phyloP scores from a whole-genome alignment of 352 stramenopile species.

The Pythium sp. region DNA sequence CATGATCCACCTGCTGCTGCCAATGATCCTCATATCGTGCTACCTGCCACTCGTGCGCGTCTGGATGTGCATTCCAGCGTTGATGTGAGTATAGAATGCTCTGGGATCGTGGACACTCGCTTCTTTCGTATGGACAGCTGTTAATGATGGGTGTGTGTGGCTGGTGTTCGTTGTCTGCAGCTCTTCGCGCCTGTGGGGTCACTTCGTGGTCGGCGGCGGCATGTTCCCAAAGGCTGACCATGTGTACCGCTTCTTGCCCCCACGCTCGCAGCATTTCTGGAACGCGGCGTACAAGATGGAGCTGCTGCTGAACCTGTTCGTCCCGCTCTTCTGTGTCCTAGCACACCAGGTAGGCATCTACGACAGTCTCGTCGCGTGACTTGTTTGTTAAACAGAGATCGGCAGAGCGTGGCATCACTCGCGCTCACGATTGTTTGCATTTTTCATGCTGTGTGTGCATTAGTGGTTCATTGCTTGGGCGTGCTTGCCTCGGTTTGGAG shows the following conservation, averaged over 20 bases:
- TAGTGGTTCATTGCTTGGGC: not conserved
- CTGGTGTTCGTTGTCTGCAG: slow-evolving; percentile 21
- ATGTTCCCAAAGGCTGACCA: slow-evolving; percentile 74
- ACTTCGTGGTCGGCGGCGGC: slow-evolving; percentile 65
- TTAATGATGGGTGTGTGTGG: slow-evolving; percentile 1
- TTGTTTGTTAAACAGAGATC: slow-evolving; percentile 1
- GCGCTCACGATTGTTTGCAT: slow-evolving; percentile 17
- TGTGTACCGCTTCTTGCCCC: slow-evolving; percentile 74
- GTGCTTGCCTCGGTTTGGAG: not conserved
- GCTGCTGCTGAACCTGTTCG: slow-evolving; percentile 68
- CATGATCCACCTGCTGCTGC: slow-evolving; percentile 63
- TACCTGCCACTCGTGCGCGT: slow-evolving; percentile 72
- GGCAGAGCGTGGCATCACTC: too few relatives aligned
- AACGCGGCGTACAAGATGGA: slow-evolving; percentile 81
- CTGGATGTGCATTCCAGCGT: slow-evolving; percentile 76
- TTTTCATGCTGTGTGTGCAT: not conserved
- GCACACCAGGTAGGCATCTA: slow-evolving; percentile 64
- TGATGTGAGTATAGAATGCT: slow-evolving; percentile 44
- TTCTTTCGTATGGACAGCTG: not conserved
- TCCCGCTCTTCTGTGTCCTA: slow-evolving; percentile 76
- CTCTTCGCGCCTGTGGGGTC: slow-evolving; percentile 72
- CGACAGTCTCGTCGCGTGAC: slow-evolving; percentile 7
- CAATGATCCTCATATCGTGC: slow-evolving; percentile 73
- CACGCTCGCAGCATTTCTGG: slow-evolving; percentile 73
- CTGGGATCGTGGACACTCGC: not conserved